Evolutionary conservation across 2,329 filamentous ascomycete species (phyloP).

Genomic region (Mariannaea elegans): DNA sequence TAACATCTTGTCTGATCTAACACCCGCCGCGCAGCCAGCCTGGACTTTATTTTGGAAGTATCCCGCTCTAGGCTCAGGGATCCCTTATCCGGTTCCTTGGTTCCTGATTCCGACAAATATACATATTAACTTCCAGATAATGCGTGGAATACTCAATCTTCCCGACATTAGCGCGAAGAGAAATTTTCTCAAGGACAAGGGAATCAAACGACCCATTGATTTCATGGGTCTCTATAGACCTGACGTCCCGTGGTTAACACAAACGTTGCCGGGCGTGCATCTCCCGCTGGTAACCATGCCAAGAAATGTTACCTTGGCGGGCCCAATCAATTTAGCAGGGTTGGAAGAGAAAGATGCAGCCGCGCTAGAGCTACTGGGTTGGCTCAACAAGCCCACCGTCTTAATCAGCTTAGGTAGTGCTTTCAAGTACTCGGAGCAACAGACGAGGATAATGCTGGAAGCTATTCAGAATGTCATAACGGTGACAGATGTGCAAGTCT

Average conservation of each 20-base stretch:
- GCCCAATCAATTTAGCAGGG: constrained; percentile 55
- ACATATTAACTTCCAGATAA: constrained; percentile 29
- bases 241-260: constrained; percentile 38
- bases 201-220: constrained; percentile 35
- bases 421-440: constrained; percentile 60
- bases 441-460: constrained; percentile 42
- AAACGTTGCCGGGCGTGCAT: constrained; percentile 35
- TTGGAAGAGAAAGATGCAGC: too few relatives aligned
- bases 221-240: constrained; percentile 33
- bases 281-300: constrained; percentile 51
- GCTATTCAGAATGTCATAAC: constrained; percentile 14
- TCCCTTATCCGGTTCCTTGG: constrained; percentile 55
- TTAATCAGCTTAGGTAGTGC: constrained; percentile 53
- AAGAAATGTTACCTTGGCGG: constrained; percentile 38
- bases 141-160: constrained; percentile 26
- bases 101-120: constrained; percentile 52
- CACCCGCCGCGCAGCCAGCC: constrained; percentile 25
- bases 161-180: constrained; percentile 26
- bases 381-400: too few relatives aligned
- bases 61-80: constrained; percentile 43
- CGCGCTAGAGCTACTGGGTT: too few relatives aligned
- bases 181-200: constrained; percentile 46
- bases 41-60: constrained; percentile 35
- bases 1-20: constrained; percentile 47
- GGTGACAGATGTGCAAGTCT: not conserved